Percentiles rank a stretch among this genome's conserved stretches.
phyloP scores from a whole-genome alignment of 371 early-diverging fungal species.

The Amoeboaphelidium protococcarum region DNA sequence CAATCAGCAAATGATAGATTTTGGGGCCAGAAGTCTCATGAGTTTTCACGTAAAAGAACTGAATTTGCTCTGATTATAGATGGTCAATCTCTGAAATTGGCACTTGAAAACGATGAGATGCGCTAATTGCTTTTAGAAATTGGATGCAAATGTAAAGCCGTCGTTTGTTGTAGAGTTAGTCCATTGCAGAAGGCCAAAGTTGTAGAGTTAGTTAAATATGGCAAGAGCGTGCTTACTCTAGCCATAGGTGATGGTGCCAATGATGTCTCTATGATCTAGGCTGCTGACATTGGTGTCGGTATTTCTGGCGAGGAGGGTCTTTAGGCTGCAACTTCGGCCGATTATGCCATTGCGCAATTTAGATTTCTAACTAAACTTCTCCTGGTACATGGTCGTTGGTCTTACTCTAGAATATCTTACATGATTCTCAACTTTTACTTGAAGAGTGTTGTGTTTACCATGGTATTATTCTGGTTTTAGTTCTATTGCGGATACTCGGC shows the following conservation, averaged over 20 bases:
- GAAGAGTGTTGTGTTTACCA: neutral
- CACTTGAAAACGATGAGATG: conserved; percentile 31
- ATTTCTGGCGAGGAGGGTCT: conserved; percentile 19
- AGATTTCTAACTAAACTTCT: conserved; percentile 3
- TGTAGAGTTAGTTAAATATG: conserved; percentile 31
- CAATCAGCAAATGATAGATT: neutral
- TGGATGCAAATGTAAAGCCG: conserved; percentile 53
- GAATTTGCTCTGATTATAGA: conserved; percentile 2
- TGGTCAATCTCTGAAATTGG: conserved; percentile 21
- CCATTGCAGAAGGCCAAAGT: conserved; percentile 32
- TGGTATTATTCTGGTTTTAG: neutral
- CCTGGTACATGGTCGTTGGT: conserved; percentile 2
- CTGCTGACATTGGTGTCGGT: conserved; percentile 16
- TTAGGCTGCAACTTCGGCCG: conserved; percentile 15
- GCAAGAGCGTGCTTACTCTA: conserved; percentile 11
- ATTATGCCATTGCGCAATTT: conserved; percentile 15
- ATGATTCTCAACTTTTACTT: neutral
- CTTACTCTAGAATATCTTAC: conserved; percentile 1
- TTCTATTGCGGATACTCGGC: neutral
- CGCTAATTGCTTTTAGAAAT: conserved; percentile 35
- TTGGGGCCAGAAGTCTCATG: neutral
- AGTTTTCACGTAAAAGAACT: neutral
- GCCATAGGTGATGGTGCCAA: conserved; percentile 95
- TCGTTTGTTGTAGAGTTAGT: conserved; percentile 34
- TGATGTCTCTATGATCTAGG: conserved; percentile 88